Evolutionary conservation across 768 basidiomycete genomes (phyloP).

Genomic region (Sporobolomyces phaffii): DNA sequence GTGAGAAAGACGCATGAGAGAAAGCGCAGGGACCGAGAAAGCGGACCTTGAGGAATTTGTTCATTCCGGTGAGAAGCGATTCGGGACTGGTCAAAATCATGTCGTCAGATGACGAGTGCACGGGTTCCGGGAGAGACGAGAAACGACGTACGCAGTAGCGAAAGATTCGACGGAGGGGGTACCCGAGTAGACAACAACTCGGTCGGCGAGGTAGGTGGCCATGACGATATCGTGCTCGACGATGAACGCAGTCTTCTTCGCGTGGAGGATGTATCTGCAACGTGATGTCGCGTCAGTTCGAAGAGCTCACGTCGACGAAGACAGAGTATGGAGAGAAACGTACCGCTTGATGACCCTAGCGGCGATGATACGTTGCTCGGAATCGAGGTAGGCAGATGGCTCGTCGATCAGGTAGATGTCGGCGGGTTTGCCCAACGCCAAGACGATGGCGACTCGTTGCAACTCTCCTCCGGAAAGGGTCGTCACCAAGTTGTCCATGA

Average conservation of each 20-base stretch:
- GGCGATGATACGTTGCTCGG: slow-evolving; percentile 97
- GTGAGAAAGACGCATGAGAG: not conserved
- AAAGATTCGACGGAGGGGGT: slow-evolving; percentile 79
- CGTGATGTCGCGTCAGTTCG: too few species aligned
- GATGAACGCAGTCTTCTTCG: slow-evolving; percentile 96
- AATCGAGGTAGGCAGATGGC: slow-evolving; percentile 85
- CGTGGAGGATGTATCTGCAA: slow-evolving; percentile 78
- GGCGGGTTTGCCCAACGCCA: slow-evolving; percentile 68
- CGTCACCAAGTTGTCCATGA: slow-evolving; percentile 97
- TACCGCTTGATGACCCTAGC: slow-evolving; percentile 96
- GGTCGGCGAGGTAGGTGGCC: slow-evolving; percentile 98
- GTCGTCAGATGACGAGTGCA: not conserved
- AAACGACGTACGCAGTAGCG: slow-evolving; percentile 69
- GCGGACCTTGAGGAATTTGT: slow-evolving; percentile 74
- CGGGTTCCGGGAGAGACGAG: not conserved
- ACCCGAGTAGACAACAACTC: slow-evolving; percentile 72
- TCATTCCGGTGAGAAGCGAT: slow-evolving; percentile 92
- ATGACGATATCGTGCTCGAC: slow-evolving; percentile 99
- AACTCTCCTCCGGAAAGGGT: slow-evolving; percentile 97
- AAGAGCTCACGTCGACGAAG: too few species aligned
- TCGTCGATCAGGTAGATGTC: slow-evolving; percentile 94
- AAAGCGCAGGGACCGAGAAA: not conserved
- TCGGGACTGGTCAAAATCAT: slow-evolving; percentile 63
- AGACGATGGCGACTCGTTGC: slow-evolving; percentile 91
- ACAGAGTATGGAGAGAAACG: slow-evolving; percentile 23